Evolutionary conservation across 495 filamentous ascomycete genomes (phyloP), one percentile per base, ranked within the genome.

Genomic region (Xanthoparmelia taractica): DNA sequence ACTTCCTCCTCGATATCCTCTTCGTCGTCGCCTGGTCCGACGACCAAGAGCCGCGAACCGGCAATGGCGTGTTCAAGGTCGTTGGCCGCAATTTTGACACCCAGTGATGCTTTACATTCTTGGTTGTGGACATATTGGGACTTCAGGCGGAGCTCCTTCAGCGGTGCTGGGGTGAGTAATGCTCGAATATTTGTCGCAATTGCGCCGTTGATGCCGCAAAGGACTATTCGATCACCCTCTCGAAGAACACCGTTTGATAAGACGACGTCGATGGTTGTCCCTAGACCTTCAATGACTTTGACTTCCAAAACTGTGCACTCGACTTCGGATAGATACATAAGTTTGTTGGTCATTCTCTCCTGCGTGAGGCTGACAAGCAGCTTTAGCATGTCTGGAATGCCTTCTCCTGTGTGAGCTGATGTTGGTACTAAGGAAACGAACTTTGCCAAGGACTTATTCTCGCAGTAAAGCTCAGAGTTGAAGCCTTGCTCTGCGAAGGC

Each of bases 341-440:
- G 83, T 57, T 90, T 87, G 71, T 87, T 93, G 60, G 92, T 96
- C 95, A 99, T 97, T 63, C 95, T 87, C 79, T 99, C 92, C 76
- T 99, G 95, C 2, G 90, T 95, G 58, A 99, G 78, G 63, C 87
- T 85, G 33, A 96, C 79, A 70, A 99, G 86, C 56, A 99, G 84
- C 82, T 96, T 97, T 66, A 99, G 77, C 93, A 99, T 96, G 74
- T 99, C 95, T 33, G 95, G 95, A 68, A 99, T 92, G 82, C 95
- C 95, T 78, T 99, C 95, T 66, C 95, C 95, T 15, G 94, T 97
- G 78, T 96, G 90, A 15, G 95, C 95, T 18, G 93, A 97, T 11
- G 95, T 99, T 17, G 95, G 95, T 27, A 99, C 92, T 52, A 99
- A 78, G 17, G 94, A 97, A 47, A 99, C 95, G 69, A 86, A 89